These are phyloP conservation scores for Butyriboletus loyo DNA, from an alignment of 768 basidiomycete genomes.

Conservation along the genomic window DNA sequence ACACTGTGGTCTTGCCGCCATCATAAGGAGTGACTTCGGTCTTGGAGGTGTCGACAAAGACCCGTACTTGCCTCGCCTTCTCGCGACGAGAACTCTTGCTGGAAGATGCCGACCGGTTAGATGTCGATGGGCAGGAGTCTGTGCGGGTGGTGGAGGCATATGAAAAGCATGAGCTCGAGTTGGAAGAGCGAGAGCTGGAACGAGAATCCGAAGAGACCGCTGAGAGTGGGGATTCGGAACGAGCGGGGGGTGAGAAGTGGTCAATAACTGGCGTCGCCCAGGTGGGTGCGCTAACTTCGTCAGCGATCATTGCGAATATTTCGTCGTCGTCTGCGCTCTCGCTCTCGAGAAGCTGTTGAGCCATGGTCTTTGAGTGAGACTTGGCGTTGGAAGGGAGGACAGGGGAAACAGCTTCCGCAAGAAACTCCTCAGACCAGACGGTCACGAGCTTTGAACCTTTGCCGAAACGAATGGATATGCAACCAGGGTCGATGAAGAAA, in stretches of 20 bases:
- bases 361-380: constrained; percentile 55
- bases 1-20: constrained; percentile 83
- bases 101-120: constrained; percentile 40
- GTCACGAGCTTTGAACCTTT: constrained; percentile 48
- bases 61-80: constrained; percentile 62
- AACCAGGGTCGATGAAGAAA: constrained; percentile 78
- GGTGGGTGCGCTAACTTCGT: constrained; percentile 64
- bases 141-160: constrained; percentile 58
- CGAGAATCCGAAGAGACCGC: constrained; percentile 50
- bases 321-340: constrained; percentile 70
- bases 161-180: constrained; percentile 71
- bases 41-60: constrained; percentile 72
- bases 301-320: constrained; percentile 70
- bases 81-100: constrained; percentile 66
- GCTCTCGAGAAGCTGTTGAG: constrained; percentile 71
- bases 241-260: constrained; percentile 51
- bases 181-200: constrained; percentile 61
- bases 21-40: constrained; percentile 83
- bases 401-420: constrained; percentile 25
- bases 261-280: constrained; percentile 66
- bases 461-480: constrained; percentile 64
- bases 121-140: constrained; percentile 44
- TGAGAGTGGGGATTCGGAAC: constrained; percentile 59
- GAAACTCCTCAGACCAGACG: constrained; percentile 62
- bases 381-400: constrained; percentile 18